Evolutionary conservation across 768 basidiomycete species (phyloP), one percentile per base, ranked within the genome.

Genomic region (Tulasnella sp.): DNA sequence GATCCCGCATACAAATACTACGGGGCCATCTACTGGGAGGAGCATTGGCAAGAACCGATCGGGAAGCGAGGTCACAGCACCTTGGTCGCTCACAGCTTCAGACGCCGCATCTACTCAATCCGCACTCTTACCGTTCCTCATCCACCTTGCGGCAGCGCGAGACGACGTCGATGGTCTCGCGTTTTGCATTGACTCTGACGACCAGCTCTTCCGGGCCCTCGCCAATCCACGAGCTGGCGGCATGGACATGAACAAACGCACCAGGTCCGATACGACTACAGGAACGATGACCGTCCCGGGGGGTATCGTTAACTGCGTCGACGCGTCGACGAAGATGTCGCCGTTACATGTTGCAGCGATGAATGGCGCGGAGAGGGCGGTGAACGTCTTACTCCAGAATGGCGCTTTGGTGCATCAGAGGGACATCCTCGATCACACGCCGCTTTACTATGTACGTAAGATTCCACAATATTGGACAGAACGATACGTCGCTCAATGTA

Each of bases 381-480:
- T 75, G 41, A 68, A 68, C 30, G 66, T 79, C 30, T 72, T 93
- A 38, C 76, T 93, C 19, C 75, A 79, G 61, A 80, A 81, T 0
- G 90, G 90, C 3, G 88, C 89, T 0, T 73, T 89, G 13, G 90
- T 93, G 21, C 90, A 94, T 69, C 73, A 86, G 8, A 77, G 91
- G 58, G 91, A 94, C 68, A 68, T 71, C 0, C 75, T 92, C 47
- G 91, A 88, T 1, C 89, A 92, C 66, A 91, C 90, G 13, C 79
- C 88, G 2, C 73, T 92, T 15, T 92, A 91, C 70, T 86, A 90
- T 70, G 87, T 87, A 63, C 24, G 68, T 47, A n/a, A n/a, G n/a
- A n/a, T n/a, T n/a, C n/a, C n/a, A n/a, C n/a, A n/a, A 17, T 23
- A 27, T 41, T 43, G 24, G 32, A 26, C n/a, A n/a, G n/a, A n/a